phyloP scores from a whole-genome alignment of 176 grass and related monocot species.

The Saccharum spontaneum region DNA sequence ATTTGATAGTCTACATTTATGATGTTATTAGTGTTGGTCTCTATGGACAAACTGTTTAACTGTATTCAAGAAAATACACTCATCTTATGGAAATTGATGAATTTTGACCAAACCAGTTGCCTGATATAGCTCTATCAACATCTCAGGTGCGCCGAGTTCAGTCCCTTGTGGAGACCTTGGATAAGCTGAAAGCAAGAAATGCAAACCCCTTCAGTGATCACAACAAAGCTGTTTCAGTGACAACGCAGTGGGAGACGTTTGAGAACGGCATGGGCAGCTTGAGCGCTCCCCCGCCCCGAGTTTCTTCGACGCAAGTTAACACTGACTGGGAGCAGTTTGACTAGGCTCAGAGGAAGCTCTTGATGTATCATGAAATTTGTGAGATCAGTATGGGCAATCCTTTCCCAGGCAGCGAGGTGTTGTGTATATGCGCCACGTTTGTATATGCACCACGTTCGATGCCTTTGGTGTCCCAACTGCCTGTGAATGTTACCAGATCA shows the following conservation, averaged over 20 bases:
- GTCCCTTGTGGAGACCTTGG: slow-evolving; percentile 57
- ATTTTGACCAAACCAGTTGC: not conserved
- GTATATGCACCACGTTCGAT: slow-evolving; percentile 35
- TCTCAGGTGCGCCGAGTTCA: slow-evolving; percentile 64
- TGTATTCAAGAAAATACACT: not conserved
- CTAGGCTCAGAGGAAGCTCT: slow-evolving; percentile 24
- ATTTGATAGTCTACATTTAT: not conserved
- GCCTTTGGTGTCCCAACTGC: slow-evolving; percentile 35
- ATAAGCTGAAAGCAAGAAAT: slow-evolving; percentile 74
- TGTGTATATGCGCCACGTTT: slow-evolving; percentile 46
- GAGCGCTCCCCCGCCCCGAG: slow-evolving; percentile 49
- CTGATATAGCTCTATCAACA: not conserved
- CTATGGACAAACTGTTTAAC: not conserved
- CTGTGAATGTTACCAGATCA: slow-evolving; percentile 24
- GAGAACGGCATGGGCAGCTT: slow-evolving; percentile 68
- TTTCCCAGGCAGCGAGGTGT: not conserved
- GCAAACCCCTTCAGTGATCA: slow-evolving; percentile 51
- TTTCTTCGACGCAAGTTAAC: slow-evolving; percentile 43
- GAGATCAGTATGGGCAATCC: slow-evolving; percentile 6
- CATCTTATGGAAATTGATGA: not conserved
- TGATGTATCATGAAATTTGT: slow-evolving; percentile 33
- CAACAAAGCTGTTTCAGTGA: slow-evolving; percentile 51
- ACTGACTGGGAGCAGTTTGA: slow-evolving; percentile 73
- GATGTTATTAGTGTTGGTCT: not conserved
- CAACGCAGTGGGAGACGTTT: slow-evolving; percentile 70